Base-by-base conservation (phyloP, 495 filamentous ascomycete genomes). In the Cercophora samala region DNA sequence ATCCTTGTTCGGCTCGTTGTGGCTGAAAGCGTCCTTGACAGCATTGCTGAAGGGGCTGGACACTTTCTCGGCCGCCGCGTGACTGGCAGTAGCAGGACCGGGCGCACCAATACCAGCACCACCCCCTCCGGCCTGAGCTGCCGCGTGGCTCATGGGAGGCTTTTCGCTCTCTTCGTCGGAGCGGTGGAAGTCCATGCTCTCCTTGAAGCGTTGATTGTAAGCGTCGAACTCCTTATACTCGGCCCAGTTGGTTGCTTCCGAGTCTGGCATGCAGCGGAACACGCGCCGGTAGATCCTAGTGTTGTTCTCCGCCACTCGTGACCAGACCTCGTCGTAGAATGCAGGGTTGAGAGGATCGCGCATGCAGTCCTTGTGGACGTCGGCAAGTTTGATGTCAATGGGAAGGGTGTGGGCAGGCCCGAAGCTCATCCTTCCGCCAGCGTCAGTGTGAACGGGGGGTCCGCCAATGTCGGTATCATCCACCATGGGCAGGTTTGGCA, bases 261-360 rank as follows among this genome's bases (percentile, higher is more conserved):
- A 96, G 73, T 99, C 95, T 1, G 95, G 95, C 91, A 94, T 94
- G 77, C 93, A 97, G 58, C 96, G 88, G 82, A 99, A 99, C 15
- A 99, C 96, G 64, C 90, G 87, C 24, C 96, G 89, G 79, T 89
- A 99, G 37, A 99, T 84, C 67, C 91, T 90, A 5, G 95, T 97
- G 75, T 99, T 99, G 78, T 97, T 97, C 60, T 91, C 89, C 6
- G 95, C 95, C 55, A 93, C 87, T n/a, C 86, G 80, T 68, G 88
- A 87, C 95, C 95, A 99, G 1, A 89, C 88, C 68, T 96, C 92
- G 56, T 93, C 85, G 73, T 90, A 94, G 79, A 97, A 98, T 2
- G 81, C 76, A 65, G 93, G 86, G 68, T 89, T 89, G 26, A 98
- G 81, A 0, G 96, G 95, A 74, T 99, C 95, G 18, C 78, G 79